Evolutionary conservation across 2,329 filamentous ascomycete genomes (phyloP), one percentile per base, ranked within the genome.

Genomic region (Spiromastix sp.): DNA sequence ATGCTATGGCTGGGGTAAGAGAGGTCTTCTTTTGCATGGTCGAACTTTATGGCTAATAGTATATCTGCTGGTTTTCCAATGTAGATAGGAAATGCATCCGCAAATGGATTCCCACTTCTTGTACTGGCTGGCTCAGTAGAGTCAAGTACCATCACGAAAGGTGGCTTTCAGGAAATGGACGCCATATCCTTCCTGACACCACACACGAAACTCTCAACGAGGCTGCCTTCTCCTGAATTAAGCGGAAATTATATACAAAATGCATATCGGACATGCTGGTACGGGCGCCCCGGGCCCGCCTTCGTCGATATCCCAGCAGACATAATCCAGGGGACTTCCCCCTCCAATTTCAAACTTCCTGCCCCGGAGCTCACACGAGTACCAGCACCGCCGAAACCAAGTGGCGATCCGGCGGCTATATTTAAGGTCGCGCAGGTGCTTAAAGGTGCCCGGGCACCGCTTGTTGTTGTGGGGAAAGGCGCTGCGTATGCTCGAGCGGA

Each of bases 141-240:
- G 48, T 67, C 67, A 1, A 61, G 68, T 41, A 55, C 66, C 10
- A 56, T 67, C 12, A 67, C 63, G 7, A 72, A 71, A 44, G 70
- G 68, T 15, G 68, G 64, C 19, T 75, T 76, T 42, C 72, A 75
- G 50, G 71, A 75, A 48, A 57, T 75, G 37, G 70, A 75, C 46
- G 66, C 70, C 15, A 59, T 75, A 17, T 59, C 67, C 3, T 52
- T 75, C 5, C 50, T 76, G 8, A 61, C 61, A 9, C 67, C 70
- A 1, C 68, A 73, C 42, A 68, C 67, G 5, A 74, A 74, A 45
- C 52, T 70, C 30, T 58, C 67, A 5, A 54, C 69, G 12, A 59
- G 70, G 37, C 57, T 66, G n/a, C 48, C 62, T 3, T 56, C 53
- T 10, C 51, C 64, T 10, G 63, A 68, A n/a, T 58, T 58, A 12